phyloP scores from a whole-genome alignment of 2,329 filamentous ascomycete species.

The Colletotrichum sp. region DNA sequence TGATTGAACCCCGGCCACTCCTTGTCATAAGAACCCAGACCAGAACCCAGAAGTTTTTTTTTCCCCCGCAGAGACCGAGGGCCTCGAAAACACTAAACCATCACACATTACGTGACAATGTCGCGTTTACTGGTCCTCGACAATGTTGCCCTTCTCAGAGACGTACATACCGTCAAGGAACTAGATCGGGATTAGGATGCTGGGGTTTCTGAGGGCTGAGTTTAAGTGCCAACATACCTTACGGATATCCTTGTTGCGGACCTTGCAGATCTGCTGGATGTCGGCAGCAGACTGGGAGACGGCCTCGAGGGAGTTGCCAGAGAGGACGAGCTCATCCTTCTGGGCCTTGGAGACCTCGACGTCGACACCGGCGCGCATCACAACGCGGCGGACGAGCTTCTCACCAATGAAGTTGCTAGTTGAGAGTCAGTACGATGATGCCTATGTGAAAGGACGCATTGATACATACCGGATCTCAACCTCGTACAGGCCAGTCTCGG shows the following conservation, averaged over 20 bases:
- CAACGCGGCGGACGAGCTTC: conserved; percentile 96
- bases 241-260: conserved; percentile 99
- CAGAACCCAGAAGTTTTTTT: conserved; percentile 20
- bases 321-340: conserved; percentile 97
- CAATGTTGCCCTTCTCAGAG: conserved; percentile 96
- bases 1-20: conserved; percentile 8
- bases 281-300: conserved; percentile 98
- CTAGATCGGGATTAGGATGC: conserved; percentile 51
- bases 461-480: conserved; percentile 91
- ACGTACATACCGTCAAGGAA: conserved; percentile 99
- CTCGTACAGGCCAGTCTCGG: conserved; percentile 84
- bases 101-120: conserved; percentile 10
- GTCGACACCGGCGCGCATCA: conserved; percentile 88
- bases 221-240: conserved; percentile 66
- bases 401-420: conserved; percentile 96
- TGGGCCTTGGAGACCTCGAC: conserved; percentile 88
- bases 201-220: background rate
- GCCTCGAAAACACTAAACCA: conserved; percentile 29
- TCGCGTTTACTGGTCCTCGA: conserved; percentile 64
- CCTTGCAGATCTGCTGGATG: conserved; percentile 99
- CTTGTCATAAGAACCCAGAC: conserved; percentile 8
- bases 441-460: background rate
- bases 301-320: conserved; percentile 93
- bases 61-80: conserved; percentile 25
- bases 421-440: conserved; percentile 2